Base-by-base conservation (phyloP, 768 basidiomycete genomes). In the Suillus subalutaceus region DNA sequence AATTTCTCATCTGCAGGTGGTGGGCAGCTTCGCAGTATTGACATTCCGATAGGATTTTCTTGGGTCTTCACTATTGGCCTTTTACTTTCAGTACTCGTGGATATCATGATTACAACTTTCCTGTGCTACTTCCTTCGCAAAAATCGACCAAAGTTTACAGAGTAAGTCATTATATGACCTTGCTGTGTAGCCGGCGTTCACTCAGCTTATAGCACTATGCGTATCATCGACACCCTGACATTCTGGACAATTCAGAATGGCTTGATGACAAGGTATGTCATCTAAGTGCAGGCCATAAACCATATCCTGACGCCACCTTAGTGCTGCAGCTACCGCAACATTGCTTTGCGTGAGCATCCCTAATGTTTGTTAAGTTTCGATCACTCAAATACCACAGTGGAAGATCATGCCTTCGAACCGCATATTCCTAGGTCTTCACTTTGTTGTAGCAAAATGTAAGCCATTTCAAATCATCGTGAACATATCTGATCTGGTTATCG, bases 51-150 rank as follows among this genome's bases (percentile, higher is more conserved):
- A 63, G 41, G 66, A 43, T 41, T n/a, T 41, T 37, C 1, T 35
- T 8, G 79, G 77, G 69, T 80, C 6, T 84, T 85, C 67, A 85
- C 85, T 3, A 69, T 77, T 1, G 85, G 84, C 10, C 73, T 86
- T 0, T 70, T 78, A 1, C 75, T 86, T 2, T 85, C 85, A 5
- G 80, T 81, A 2, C 63, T 77, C 6, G 72, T 84, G 43, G 86
- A 87, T 66, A 68, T 86, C 56, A 63, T 84, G 18, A 84, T 85
- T 62, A 83, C 83, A 8, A 71, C 56, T 3, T 78, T 72, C n/a
- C 75, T 86, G 30, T 83, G 81, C 64, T 80, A 76, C 62, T 77
- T 81, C 38, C 73, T 87, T 23, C 72, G 74, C 65, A 73, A 71
- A 40, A 82, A 78, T 46, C 77, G 79, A 35, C 82, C 79, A 41